Conservation (phyloP, 176 grass and related monocot species). For the Alopecurus myosuroides region DNA sequence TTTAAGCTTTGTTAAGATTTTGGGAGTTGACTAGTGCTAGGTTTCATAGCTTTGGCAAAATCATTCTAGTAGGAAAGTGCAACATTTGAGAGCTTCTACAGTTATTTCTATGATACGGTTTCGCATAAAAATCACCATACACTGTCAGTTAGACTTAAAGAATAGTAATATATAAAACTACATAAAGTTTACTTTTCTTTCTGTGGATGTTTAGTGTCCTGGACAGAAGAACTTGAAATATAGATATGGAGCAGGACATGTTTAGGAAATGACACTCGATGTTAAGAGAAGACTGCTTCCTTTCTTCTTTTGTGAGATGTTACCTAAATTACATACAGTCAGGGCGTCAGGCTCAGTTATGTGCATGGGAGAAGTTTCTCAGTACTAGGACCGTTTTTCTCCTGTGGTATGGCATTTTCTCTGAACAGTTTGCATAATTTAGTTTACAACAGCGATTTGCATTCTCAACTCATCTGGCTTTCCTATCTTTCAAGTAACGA, state of each 20-base stretch:
- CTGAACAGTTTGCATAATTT: slow-evolving; percentile 4
- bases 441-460: background rate
- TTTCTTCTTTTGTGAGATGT: background rate
- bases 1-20: background rate
- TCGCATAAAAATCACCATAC: background rate
- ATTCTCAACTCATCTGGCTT: background rate
- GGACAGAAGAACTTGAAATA: background rate
- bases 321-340: background rate
- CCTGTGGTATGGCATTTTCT: background rate
- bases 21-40: slow-evolving; percentile 68
- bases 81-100: background rate
- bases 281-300: background rate
- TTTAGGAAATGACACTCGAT: background rate
- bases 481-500: background rate
- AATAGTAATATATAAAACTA: background rate
- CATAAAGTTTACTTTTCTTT: background rate
- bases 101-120: background rate
- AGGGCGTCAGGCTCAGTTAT: background rate
- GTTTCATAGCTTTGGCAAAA: slow-evolving; percentile 38
- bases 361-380: background rate
- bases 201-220: background rate
- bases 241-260: background rate
- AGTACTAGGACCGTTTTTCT: background rate
- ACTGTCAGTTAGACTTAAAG: background rate
- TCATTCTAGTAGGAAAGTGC: background rate